Base-by-base conservation (phyloP, 2,329 filamentous ascomycete species). In the Sporothrix brunneoviolacea region DNA sequence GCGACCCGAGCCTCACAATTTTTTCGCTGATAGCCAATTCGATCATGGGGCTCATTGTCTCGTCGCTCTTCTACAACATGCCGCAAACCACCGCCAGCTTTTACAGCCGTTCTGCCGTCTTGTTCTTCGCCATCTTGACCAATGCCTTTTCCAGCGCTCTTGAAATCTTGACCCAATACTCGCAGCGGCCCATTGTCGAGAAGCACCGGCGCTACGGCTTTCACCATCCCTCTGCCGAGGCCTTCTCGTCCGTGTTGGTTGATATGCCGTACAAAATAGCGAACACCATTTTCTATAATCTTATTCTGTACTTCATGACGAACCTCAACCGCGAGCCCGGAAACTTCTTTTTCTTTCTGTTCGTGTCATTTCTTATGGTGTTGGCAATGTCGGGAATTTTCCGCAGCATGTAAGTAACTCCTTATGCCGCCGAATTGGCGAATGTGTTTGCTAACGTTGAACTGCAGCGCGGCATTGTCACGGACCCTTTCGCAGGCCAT, bases 201-300 rank as follows among this genome's bases (percentile, higher is more conserved):
- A 95, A 95, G 65, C 91, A 96, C 60, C 71, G 77, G 50, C 82
- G 86, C 52, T 95, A 95, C 64, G 89, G 89, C 18, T 75, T 95
- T n/a, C 95, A 95, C 61, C 91, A 95, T 61, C 89, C 91, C 0
- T 90, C 86, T 9, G 86, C 89, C 15, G 89, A 96, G 73, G 88
- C 89, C n/a, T 76, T 88, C 53, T 82, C 87, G 0, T 93, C 87
- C 9, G 93, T 95, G 84, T 68, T 95, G 27, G 85, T 80, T 55
- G 91, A 96, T 59, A 69, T 95, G 68, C 91, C 91, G 0, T 88
- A 88, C 67, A 95, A 91, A 66, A 67, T 94, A 8, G 32, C 68
- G n/a, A 91, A 91, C 59, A 70, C 80, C 1, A 75, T 94, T 55
- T 68, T 79, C 4, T 95, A 94, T 73, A 94, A 95, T 63, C 48